Percentiles rank a stretch among this genome's conserved stretches.
phyloP scores from a whole-genome alignment of 2,329 filamentous ascomycete species.

The Arthroderma uncinatum region DNA sequence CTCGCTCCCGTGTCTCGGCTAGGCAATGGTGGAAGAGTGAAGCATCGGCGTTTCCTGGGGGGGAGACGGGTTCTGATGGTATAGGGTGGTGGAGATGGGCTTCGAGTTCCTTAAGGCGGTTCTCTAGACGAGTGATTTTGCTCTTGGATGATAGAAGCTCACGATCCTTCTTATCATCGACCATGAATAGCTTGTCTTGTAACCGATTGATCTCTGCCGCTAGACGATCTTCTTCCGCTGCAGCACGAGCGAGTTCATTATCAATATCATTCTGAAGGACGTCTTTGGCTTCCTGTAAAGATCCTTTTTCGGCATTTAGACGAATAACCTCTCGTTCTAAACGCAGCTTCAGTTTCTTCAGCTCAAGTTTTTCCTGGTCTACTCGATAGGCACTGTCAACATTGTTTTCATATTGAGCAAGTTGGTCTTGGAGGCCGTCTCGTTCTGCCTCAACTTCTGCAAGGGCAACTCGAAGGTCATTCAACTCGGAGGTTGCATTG shows the following conservation, averaged over 20 bases:
- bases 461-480: constrained; percentile 46
- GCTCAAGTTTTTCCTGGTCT: constrained; percentile 58
- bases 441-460: constrained; percentile 53
- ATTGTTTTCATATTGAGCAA: constrained; percentile 46
- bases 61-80: constrained; percentile 23
- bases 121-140: constrained; percentile 55
- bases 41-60: constrained; percentile 38
- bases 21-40: constrained; percentile 53
- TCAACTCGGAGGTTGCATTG: constrained; percentile 49
- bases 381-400: constrained; percentile 48
- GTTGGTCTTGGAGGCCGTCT: constrained; percentile 53
- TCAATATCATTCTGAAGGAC: constrained; percentile 54
- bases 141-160: constrained; percentile 45
- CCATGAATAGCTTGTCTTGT: constrained; percentile 40
- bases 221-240: constrained; percentile 53
- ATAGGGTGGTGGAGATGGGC: constrained; percentile 32
- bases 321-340: constrained; percentile 57
- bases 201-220: constrained; percentile 40
- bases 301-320: constrained; percentile 52
- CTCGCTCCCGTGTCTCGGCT: constrained; percentile 53
- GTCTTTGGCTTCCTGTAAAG: constrained; percentile 46
- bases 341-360: constrained; percentile 56
- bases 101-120: constrained; percentile 40
- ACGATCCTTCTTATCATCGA: constrained; percentile 35
- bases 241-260: constrained; percentile 54